phyloP scores from a whole-genome alignment of 352 stramenopile species.

The Albugo candida region DNA sequence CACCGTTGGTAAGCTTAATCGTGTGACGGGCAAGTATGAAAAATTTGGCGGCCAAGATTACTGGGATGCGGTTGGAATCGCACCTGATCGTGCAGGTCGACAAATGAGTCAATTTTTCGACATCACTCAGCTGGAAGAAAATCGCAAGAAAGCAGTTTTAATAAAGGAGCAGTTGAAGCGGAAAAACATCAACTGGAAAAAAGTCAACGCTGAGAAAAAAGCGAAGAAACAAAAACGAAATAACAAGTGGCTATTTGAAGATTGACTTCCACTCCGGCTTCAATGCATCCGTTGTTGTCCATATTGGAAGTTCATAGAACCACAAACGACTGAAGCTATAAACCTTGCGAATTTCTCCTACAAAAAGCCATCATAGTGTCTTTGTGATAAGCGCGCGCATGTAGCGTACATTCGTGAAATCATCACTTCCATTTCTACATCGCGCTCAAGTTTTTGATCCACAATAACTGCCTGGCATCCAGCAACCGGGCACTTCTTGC shows the following conservation, averaged over 20 bases:
- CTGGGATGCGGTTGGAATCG: constrained; percentile 31
- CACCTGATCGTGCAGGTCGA: constrained; percentile 44
- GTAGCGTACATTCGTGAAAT: background rate
- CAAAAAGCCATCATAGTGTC: too few species aligned
- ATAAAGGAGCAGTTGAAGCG: constrained; percentile 70
- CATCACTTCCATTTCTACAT: constrained; percentile 70
- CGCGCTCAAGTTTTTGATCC: constrained; percentile 41
- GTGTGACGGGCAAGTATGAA: constrained; percentile 50
- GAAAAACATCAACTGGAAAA: constrained; percentile 77
- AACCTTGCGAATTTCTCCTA: background rate
- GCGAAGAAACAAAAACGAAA: constrained; percentile 66
- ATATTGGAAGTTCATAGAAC: background rate
- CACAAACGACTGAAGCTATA: background rate
- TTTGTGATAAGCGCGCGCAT: too few species aligned
- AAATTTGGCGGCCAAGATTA: constrained; percentile 43
- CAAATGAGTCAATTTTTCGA: constrained; percentile 82
- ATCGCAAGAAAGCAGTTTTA: constrained; percentile 49
- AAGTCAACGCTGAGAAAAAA: constrained; percentile 70
- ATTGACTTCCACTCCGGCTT: constrained; percentile 13
- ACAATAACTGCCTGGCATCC: constrained; percentile 45
- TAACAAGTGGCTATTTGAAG: constrained; percentile 72
- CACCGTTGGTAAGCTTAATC: constrained; percentile 56
- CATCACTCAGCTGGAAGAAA: constrained; percentile 53
- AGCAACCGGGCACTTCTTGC: constrained; percentile 55
- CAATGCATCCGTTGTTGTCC: background rate